phyloP scores from a whole-genome alignment of 148 eudicot genomes.

The Rhododendron ovatum region DNA sequence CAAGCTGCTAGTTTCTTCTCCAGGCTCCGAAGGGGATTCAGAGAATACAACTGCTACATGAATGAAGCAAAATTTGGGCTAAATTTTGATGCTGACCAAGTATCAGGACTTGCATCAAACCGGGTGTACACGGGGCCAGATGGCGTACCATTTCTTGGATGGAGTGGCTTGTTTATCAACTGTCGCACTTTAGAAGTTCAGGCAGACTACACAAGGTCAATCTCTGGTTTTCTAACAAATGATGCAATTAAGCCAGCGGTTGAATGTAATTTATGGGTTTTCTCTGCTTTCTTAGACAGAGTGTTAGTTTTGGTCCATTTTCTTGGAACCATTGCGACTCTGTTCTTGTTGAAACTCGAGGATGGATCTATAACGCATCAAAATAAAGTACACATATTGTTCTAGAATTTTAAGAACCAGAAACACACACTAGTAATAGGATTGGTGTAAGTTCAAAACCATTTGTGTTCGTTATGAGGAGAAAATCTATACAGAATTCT shows the following conservation, averaged over 20 bases:
- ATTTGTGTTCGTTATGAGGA: background rate
- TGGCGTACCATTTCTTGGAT: conserved; percentile 60
- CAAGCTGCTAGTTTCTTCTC: conserved; percentile 59
- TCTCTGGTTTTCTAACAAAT: background rate
- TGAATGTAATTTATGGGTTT: background rate
- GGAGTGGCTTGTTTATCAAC: conserved; percentile 96
- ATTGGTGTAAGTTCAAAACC: background rate
- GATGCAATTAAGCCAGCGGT: background rate
- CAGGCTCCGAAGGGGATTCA: conserved; percentile 60
- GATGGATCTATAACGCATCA: background rate
- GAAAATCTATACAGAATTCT: background rate
- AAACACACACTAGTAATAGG: background rate
- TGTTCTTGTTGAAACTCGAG: background rate
- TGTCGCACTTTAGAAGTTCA: conserved; percentile 78
- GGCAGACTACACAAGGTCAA: conserved; percentile 83
- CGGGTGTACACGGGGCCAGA: conserved; percentile 45
- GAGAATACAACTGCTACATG: conserved; percentile 81
- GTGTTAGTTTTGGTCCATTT: background rate
- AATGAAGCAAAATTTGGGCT: conserved; percentile 65
- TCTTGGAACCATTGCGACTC: background rate
- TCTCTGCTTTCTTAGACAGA: background rate
- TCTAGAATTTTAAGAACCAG: background rate
- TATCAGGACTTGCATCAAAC: conserved; percentile 26
- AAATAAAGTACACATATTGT: background rate
- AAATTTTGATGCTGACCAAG: conserved; percentile 42